These are phyloP conservation scores for Fusarium cicatricum DNA, from an alignment of 2,329 filamentous ascomycete genomes.

Conservation along the genomic window DNA sequence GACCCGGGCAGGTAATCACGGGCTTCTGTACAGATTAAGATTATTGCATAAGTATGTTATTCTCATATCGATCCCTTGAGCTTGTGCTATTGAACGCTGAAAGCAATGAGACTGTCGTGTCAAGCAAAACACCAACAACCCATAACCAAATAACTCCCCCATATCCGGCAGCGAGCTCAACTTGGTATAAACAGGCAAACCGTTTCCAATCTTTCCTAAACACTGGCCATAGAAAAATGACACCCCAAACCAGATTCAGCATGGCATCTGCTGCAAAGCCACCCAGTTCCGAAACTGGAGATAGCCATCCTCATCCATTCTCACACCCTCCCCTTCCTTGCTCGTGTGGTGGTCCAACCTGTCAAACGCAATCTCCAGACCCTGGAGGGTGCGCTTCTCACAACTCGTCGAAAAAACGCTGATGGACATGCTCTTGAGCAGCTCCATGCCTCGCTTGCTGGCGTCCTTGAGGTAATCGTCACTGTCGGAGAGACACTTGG, in stretches of 20 bases:
- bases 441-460: slow-evolving; percentile 18
- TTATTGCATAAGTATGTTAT: no score
- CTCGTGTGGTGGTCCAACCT: slow-evolving; percentile 4
- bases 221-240: not conserved
- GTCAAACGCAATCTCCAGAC: slow-evolving; percentile 13
- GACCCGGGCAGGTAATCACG: no score
- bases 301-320: slow-evolving; percentile 18
- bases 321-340: not conserved
- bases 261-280: slow-evolving; percentile 22
- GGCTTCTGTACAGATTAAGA: no score
- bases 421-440: slow-evolving; percentile 22
- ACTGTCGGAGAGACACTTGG: slow-evolving; percentile 15
- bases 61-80: no score
- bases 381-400: slow-evolving; percentile 17
- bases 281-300: slow-evolving; percentile 35
- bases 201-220: not conserved
- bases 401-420: slow-evolving; percentile 22
- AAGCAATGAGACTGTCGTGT: no score
- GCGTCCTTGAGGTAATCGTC: not conserved
- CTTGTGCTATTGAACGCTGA: no score
- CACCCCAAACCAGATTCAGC: not conserved
- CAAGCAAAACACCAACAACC: not conserved
- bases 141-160: slow-evolving; percentile 24
- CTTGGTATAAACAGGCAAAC: slow-evolving; percentile 12
- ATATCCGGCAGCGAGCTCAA: slow-evolving; percentile 15